Evolutionary conservation across 176 grass and related monocot genomes (phyloP).

Genomic region (Phoenix dactylifera): DNA sequence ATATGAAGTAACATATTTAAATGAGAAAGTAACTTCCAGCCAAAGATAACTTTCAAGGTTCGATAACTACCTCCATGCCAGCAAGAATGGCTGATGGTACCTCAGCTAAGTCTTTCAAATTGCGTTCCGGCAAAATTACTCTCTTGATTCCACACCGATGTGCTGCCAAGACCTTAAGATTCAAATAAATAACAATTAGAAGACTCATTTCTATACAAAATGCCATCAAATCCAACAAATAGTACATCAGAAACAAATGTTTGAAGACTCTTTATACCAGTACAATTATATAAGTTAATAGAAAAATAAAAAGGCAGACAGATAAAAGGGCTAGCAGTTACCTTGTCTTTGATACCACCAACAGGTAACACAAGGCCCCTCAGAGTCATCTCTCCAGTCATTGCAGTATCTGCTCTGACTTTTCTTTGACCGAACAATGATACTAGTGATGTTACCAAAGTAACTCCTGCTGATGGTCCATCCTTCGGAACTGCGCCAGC

Average conservation of each 20-base stretch:
- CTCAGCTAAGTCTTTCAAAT: conserved; percentile 87
- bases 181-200: conserved; percentile 5
- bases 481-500: conserved; percentile 96
- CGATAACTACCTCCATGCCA: conserved; percentile 66
- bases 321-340: conserved; percentile 8
- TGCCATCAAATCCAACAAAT: no score
- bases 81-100: conserved; percentile 71
- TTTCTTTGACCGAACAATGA: conserved; percentile 81
- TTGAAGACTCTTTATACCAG: no score
- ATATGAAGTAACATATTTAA: not conserved
- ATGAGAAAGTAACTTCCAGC: not conserved
- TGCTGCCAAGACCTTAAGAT: conserved; percentile 74
- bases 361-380: conserved; percentile 92
- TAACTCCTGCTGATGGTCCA: conserved; percentile 95
- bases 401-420: conserved; percentile 94
- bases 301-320: no score
- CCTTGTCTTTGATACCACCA: conserved; percentile 97
- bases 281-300: no score
- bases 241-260: no score
- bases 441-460: conserved; percentile 78
- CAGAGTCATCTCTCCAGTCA: conserved; percentile 98
- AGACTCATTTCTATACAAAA: no score
- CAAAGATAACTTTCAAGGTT: not conserved
- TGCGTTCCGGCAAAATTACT: conserved; percentile 94
- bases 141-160: conserved; percentile 92